phyloP scores from a whole-genome alignment of 192 early-diverging fungal genomes.

The Coemansia sp. region DNA sequence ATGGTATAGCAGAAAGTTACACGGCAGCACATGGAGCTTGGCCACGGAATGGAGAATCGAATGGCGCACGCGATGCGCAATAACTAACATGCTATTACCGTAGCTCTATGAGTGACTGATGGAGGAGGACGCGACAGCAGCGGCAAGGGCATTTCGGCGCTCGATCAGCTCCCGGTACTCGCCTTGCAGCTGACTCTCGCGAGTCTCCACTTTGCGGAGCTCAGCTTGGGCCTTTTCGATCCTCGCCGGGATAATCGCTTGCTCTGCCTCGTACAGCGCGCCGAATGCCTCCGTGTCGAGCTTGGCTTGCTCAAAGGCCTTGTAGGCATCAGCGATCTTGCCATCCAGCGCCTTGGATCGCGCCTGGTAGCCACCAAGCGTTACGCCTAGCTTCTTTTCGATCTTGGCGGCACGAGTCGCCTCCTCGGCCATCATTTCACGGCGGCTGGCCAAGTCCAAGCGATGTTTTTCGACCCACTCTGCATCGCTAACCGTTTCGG shows the following conservation, averaged over 20 bases:
- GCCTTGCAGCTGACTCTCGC: slow-evolving; percentile 67
- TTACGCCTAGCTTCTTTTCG: slow-evolving; percentile 80
- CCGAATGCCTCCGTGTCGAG: slow-evolving; percentile 66
- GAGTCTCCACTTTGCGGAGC: slow-evolving; percentile 38
- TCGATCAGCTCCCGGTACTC: slow-evolving; percentile 65
- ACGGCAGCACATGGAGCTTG: too few species aligned
- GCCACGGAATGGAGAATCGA: too few species aligned
- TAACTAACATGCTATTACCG: too few species aligned
- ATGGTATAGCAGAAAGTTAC: too few species aligned
- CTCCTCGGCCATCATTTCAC: slow-evolving; percentile 73
- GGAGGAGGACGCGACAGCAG: slow-evolving; percentile 3
- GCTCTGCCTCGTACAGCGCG: slow-evolving; percentile 61
- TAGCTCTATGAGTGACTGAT: neutral
- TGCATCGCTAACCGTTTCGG: neutral
- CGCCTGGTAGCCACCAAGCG: slow-evolving; percentile 83
- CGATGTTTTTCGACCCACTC: slow-evolving; percentile 37
- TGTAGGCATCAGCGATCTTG: slow-evolving; percentile 61
- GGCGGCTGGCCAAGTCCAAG: slow-evolving; percentile 39
- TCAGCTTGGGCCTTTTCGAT: slow-evolving; percentile 57
- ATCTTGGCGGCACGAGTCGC: slow-evolving; percentile 78
- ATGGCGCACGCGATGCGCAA: too few species aligned
- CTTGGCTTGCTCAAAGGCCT: slow-evolving; percentile 61
- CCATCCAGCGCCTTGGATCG: slow-evolving; percentile 67
- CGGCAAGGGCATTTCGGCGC: slow-evolving; percentile 28
- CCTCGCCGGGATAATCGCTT: slow-evolving; percentile 62